Percentiles rank a stretch among this genome's conserved stretches.
Evolutionary conservation across 345 rosid genomes (phyloP).

Genomic region (Cardamine resedifolia): DNA sequence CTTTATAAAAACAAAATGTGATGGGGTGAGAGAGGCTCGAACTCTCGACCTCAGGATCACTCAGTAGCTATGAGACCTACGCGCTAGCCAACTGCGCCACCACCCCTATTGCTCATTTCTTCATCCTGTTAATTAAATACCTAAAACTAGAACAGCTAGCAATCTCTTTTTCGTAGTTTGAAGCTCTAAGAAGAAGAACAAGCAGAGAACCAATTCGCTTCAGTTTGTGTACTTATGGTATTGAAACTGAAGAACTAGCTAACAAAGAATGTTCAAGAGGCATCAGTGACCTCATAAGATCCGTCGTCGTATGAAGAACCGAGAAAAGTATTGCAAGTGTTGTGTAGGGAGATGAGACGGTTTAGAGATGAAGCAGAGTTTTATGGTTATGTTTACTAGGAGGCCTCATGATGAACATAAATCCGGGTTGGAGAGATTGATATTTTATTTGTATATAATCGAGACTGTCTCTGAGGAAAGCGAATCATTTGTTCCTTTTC

Average conservation of each 20-base stretch:
- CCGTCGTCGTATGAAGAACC: neutral
- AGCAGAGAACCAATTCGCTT: neutral
- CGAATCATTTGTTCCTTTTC: neutral
- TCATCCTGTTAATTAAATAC: neutral
- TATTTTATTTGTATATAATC: neutral
- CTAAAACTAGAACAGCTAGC: neutral
- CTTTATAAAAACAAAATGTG: too few relatives aligned
- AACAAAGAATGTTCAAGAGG: neutral
- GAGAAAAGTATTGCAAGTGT: neutral
- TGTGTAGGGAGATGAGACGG: neutral
- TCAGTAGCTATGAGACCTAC: constrained; percentile 83
- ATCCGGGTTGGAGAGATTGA: neutral
- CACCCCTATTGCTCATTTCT: constrained; percentile 45
- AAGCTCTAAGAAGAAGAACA: too few relatives aligned
- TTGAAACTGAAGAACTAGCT: neutral
- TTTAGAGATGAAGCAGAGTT: neutral
- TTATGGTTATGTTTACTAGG: neutral
- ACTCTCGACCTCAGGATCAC: constrained; percentile 96
- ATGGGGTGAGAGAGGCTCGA: constrained; percentile 97
- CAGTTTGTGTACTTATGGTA: neutral
- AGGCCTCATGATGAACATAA: neutral
- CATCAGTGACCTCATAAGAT: neutral
- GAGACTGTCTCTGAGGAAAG: neutral
- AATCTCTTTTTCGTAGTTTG: too few relatives aligned
- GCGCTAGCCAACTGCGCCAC: constrained; percentile 99